A percentile compares a stretch with the other conserved stretches of the same genome.
phyloP scores from a whole-genome alignment of 352 stramenopile species.

The Phytophthora crassamura region DNA sequence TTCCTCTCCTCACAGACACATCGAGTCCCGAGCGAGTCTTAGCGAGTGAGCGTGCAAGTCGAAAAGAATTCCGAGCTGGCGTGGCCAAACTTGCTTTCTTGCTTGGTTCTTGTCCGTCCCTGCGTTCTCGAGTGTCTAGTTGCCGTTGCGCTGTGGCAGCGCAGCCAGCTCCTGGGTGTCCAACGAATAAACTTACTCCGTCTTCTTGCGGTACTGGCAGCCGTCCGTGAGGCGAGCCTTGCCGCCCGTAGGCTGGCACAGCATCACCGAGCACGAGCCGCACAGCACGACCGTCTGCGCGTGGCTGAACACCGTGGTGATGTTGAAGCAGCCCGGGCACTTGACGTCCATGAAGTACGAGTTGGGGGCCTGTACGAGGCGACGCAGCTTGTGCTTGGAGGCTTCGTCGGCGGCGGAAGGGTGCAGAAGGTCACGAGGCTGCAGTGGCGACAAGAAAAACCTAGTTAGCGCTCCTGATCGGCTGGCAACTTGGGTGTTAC shows the following conservation, averaged over 20 bases:
- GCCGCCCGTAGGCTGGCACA: slow-evolving; percentile 98
- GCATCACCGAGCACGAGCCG: slow-evolving; percentile 97
- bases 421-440: slow-evolving; percentile 97
- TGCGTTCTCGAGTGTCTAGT: slow-evolving; percentile 44
- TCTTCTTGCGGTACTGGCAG: slow-evolving; percentile 99
- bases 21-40: slow-evolving; percentile 32
- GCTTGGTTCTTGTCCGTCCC: slow-evolving; percentile 33
- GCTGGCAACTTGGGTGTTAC: not conserved
- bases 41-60: slow-evolving; percentile 32
- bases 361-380: slow-evolving; percentile 99
- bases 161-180: slow-evolving; percentile 21
- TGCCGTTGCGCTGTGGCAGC: not conserved
- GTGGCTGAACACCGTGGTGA: slow-evolving; percentile 99
- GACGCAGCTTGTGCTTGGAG: slow-evolving; percentile 99
- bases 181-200: slow-evolving; percentile 92
- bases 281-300: slow-evolving; percentile 98
- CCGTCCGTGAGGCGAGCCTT: slow-evolving; percentile 98
- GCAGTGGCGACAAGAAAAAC: slow-evolving; percentile 2
- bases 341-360: slow-evolving; percentile 99
- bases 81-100: slow-evolving; percentile 41
- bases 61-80: slow-evolving; percentile 33
- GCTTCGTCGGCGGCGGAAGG: slow-evolving; percentile 95
- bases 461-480: slow-evolving; percentile 18
- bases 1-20: slow-evolving; percentile 42
- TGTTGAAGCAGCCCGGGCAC: slow-evolving; percentile 99